phyloP scores from a whole-genome alignment of 139 green algal genomes.

The Coelastrella sp. region DNA sequence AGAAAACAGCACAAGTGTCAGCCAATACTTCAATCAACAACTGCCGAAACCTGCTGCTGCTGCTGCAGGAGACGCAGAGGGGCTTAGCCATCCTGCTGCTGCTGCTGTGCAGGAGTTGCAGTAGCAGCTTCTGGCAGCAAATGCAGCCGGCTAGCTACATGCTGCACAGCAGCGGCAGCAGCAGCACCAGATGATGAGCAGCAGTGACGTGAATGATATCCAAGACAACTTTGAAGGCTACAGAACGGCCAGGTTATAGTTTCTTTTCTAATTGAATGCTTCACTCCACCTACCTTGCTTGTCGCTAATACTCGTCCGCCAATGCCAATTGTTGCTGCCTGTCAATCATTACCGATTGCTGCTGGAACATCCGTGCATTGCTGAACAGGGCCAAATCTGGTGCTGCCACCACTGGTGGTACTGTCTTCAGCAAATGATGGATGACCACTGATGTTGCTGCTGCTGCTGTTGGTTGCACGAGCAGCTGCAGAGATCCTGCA shows the following conservation, averaged over 20 bases:
- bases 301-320: not conserved
- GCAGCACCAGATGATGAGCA: not conserved
- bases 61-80: not conserved
- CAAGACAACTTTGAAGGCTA: not conserved
- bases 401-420: not conserved
- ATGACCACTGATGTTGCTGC: not conserved
- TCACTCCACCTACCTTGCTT: not conserved
- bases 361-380: not conserved
- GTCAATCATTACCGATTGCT: not conserved
- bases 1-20: not conserved
- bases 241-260: too few relatives aligned
- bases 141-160: not conserved
- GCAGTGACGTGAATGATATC: not conserved
- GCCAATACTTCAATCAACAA: not conserved
- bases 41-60: not conserved
- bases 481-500: not conserved
- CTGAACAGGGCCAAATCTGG: not conserved
- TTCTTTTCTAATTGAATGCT: too few relatives aligned
- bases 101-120: not conserved
- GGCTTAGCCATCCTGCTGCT: not conserved
- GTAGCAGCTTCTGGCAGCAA: slow-evolving; percentile 15
- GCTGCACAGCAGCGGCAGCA: not conserved
- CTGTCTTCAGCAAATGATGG: not conserved
- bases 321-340: not conserved
- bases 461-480: slow-evolving; percentile 26